Percentiles rank a stretch among this genome's conserved stretches.
phyloP scores from a whole-genome alignment of 2,329 filamentous ascomycete species.

The Plectosphaerella cucumerina region DNA sequence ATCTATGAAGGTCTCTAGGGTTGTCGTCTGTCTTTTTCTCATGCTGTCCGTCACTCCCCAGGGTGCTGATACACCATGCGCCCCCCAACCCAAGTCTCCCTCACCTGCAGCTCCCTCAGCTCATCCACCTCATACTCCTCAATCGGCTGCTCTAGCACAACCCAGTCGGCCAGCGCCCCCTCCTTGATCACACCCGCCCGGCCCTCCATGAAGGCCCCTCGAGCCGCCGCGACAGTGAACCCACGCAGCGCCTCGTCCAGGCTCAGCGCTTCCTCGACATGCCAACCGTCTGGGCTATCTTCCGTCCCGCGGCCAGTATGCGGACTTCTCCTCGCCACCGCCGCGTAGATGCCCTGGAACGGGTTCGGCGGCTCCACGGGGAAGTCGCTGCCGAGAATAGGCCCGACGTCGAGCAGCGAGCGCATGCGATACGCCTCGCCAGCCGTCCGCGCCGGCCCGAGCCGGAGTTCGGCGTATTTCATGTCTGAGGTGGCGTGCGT shows the following conservation, averaged over 20 bases:
- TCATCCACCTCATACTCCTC: constrained; percentile 40
- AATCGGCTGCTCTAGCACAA: constrained; percentile 60
- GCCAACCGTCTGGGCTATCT: constrained; percentile 50
- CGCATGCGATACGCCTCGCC: constrained; percentile 63
- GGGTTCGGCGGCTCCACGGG: constrained; percentile 67
- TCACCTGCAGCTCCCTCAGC: constrained; percentile 50
- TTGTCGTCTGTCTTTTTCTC: not conserved
- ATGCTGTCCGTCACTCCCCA: not conserved
- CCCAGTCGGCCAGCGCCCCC: constrained; percentile 66
- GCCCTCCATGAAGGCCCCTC: constrained; percentile 45
- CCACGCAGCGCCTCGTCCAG: constrained; percentile 51
- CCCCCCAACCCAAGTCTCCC: constrained; percentile 67
- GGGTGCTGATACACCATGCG: constrained; percentile 36
- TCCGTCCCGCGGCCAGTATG: constrained; percentile 46
- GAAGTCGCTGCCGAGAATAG: constrained; percentile 65
- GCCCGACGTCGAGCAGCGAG: constrained; percentile 48
- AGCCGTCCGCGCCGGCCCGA: constrained; percentile 50
- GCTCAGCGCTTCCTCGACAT: constrained; percentile 53
- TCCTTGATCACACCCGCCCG: constrained; percentile 53
- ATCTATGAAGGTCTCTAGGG: not conserved
- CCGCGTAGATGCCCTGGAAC: constrained; percentile 66
- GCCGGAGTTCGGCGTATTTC: constrained; percentile 58
- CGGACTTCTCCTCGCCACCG: constrained; percentile 57
- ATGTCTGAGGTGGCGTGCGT: constrained; percentile 71
- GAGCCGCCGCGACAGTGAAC: constrained; percentile 11